Conservation (phyloP, 2,329 filamentous ascomycete genomes). For the Fusarium albidum region DNA sequence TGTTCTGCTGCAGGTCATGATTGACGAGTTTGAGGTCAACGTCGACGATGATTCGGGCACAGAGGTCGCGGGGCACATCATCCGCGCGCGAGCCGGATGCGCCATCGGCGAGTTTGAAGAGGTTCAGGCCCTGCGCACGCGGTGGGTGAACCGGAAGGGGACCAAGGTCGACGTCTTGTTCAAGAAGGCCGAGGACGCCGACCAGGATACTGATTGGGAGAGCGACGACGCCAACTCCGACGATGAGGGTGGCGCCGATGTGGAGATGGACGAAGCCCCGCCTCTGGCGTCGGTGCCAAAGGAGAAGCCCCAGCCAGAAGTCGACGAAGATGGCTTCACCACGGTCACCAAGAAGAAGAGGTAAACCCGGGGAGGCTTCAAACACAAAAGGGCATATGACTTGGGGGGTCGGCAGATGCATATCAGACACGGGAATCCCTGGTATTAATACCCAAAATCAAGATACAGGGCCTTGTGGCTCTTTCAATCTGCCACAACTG, state of each 20-base stretch:
- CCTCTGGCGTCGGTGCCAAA: constrained; percentile 63
- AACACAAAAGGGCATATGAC: constrained; percentile 1
- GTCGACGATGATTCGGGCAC: constrained; percentile 89
- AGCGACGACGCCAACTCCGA: constrained; percentile 69
- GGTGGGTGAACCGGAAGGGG: constrained; percentile 69
- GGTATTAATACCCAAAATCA: constrained; percentile 42
- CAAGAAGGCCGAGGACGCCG: constrained; percentile 62
- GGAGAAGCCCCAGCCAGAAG: constrained; percentile 73
- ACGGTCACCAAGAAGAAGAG: constrained; percentile 76
- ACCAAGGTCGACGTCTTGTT: constrained; percentile 63
- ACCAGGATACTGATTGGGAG: constrained; percentile 69
- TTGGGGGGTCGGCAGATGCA: neutral
- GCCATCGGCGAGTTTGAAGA: constrained; percentile 71
- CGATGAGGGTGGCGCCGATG: constrained; percentile 63
- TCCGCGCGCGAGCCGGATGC: constrained; percentile 72
- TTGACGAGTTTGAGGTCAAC: constrained; percentile 93
- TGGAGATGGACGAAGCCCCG: constrained; percentile 76
- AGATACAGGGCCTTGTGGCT: constrained; percentile 30
- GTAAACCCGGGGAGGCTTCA: constrained; percentile 46
- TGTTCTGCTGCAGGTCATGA: constrained; percentile 87
- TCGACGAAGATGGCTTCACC: constrained; percentile 85
- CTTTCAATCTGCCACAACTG: constrained; percentile 28
- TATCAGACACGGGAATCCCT: constrained; percentile 28
- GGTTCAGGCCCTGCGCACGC: constrained; percentile 69
- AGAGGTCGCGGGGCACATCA: constrained; percentile 76